Conservation (phyloP, 2,329 filamentous ascomycete genomes). For the Thelonectria discophora region DNA sequence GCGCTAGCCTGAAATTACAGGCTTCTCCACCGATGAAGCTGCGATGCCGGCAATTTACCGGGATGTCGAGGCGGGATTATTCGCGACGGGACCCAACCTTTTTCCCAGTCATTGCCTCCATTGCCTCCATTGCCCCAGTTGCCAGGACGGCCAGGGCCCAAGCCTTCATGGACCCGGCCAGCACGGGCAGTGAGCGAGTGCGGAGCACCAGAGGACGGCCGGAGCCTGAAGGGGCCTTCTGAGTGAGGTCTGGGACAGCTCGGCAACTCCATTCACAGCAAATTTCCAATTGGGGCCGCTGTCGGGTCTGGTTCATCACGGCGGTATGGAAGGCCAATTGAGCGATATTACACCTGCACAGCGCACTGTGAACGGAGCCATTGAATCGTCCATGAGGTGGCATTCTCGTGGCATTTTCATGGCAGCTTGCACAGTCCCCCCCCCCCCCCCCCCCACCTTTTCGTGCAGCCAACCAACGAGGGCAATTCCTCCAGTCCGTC, state of each 20-base stretch:
- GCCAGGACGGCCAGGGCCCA: not conserved
- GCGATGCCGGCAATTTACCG: constrained; percentile 46
- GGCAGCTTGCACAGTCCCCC: constrained; percentile 10
- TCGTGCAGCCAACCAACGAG: constrained; percentile 5
- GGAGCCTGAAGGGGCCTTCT: not conserved
- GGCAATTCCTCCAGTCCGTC: constrained; percentile 12
- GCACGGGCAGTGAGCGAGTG: constrained; percentile 3
- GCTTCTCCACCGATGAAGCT: constrained; percentile 33
- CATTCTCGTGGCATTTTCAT: not conserved
- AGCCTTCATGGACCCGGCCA: too few species aligned
- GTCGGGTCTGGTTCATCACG: not conserved
- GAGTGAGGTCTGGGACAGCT: not conserved
- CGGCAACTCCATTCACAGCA: constrained; percentile 9
- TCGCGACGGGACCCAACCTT: constrained; percentile 29
- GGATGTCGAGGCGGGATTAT: constrained; percentile 41
- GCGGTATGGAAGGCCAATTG: constrained; percentile 5
- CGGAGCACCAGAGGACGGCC: not conserved
- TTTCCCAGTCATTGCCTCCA: constrained; percentile 26
- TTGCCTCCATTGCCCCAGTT: too few species aligned
- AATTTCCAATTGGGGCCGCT: constrained; percentile 2
- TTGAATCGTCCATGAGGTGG: not conserved
- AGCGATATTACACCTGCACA: not conserved
- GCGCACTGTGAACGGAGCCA: not conserved
- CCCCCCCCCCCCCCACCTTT: constrained; percentile 4
- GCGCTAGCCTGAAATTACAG: constrained; percentile 44